Percentiles rank a stretch among this genome's conserved stretches.
phyloP scores from a whole-genome alignment of 257 asterid genomes.

The Solanum habrochaites region DNA sequence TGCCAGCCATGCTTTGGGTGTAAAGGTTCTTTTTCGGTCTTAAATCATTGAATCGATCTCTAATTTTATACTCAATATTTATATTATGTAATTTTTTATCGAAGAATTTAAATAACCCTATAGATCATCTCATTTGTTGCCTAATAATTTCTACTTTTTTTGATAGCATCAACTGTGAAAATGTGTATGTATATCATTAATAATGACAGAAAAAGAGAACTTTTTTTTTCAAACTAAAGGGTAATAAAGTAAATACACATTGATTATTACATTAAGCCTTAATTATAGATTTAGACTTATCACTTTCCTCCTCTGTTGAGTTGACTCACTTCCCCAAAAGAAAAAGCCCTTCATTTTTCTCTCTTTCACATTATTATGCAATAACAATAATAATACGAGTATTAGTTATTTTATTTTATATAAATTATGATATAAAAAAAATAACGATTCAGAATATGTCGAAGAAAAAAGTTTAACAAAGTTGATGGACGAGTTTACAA shows the following conservation, averaged over 20 bases:
- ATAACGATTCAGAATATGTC: accelerated
- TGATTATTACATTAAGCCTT: neutral
- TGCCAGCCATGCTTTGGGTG: neutral
- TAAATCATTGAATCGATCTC: neutral
- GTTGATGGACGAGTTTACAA: too few species aligned
- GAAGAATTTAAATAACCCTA: neutral
- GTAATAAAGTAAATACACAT: neutral
- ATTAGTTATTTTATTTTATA: too few species aligned
- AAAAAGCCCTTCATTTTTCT: neutral
- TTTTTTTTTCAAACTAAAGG: neutral
- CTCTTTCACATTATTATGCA: neutral
- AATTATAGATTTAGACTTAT: conserved; percentile 6
- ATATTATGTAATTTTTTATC: neutral
- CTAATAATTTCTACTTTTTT: neutral
- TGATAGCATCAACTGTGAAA: neutral
- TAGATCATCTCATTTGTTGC: neutral
- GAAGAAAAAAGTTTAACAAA: accelerated
- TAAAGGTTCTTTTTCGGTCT: neutral
- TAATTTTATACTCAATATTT: too few species aligned
- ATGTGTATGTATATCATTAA: neutral
- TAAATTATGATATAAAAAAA: too few species aligned
- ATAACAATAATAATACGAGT: too few species aligned
- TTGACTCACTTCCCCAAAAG: neutral
- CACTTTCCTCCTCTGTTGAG: neutral
- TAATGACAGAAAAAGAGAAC: neutral